Base-by-base conservation (phyloP, 768 basidiomycete species). In the Lactifluus echinatus region DNA sequence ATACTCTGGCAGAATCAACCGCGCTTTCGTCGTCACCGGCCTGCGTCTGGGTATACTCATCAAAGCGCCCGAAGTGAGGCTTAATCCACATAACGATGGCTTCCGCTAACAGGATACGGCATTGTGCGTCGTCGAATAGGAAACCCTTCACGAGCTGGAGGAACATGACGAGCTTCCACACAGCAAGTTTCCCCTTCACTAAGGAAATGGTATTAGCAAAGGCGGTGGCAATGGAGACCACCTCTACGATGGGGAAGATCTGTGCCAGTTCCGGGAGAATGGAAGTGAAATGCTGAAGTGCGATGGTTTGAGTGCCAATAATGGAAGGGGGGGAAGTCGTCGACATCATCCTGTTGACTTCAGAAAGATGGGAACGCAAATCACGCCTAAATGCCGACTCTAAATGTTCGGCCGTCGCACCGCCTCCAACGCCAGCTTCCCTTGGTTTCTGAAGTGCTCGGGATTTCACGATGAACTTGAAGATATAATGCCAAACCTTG, bases 401-500 rank as follows among this genome's bases (percentile, higher is more conserved):
- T 43, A 94, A 74, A 70, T 93, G 89, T 60, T 93, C 90, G 8
- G 87, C 83, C 0, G 91, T 93, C 1, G 87, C 83, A 11, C 85
- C 89, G 11, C 84, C 83, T 24, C 85, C 84, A 74, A 89, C 84
- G 0, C 85, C 85, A 23, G 85, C 68, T 57, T 93, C 90, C 66
- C 85, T 86, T 6, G 77, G 75, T 69, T 90, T 90, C 69, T 95
- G 93, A 44, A 95, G 69, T 65, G 93, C 91, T 34, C 93, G 77
- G 2, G 93, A 86, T n/a, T 89, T 80, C 15, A 89, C 83, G 66
- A 96, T 88, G 71, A 98, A 91, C 68, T 89, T 90, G 81, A 97
- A 91, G 64, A 98, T 84, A 67, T 94, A 92, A 66, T 93, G 88
- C 93, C 93, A 95, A 29, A 97, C 95, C 69, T 97, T 97, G 59